Percentiles rank a stretch among this genome's conserved stretches.
phyloP scores from a whole-genome alignment of 1,284 basidiomycete species.

The Pseudozyma pruni region DNA sequence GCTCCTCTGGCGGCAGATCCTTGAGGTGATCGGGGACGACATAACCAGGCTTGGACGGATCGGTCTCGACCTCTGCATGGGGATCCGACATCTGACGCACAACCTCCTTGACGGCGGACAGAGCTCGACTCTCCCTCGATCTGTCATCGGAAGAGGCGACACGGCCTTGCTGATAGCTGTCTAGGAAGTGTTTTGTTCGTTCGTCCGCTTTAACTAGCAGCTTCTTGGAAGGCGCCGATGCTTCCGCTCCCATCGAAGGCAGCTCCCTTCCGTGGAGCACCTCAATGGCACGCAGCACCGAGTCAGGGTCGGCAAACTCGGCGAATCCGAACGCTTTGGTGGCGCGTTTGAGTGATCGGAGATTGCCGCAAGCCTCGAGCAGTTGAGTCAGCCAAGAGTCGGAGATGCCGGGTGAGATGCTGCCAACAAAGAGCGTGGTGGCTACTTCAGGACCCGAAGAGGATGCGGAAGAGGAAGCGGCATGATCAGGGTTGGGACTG shows the following conservation, averaged over 20 bases:
- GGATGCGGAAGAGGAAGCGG: conserved; percentile 7
- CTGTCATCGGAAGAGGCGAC: conserved; percentile 77
- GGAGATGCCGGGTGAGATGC: conserved; percentile 89
- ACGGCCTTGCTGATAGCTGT: conserved; percentile 81
- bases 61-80: conserved; percentile 73
- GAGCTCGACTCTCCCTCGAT: conserved; percentile 70
- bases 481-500: conserved; percentile 15
- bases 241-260: conserved; percentile 57
- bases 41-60: conserved; percentile 49
- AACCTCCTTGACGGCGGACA: conserved; percentile 70
- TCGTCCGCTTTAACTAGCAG: conserved; percentile 84
- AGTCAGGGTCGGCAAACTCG: conserved; percentile 87
- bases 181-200: conserved; percentile 85
- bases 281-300: conserved; percentile 81
- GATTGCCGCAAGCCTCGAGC: conserved; percentile 85
- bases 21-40: conserved; percentile 92
- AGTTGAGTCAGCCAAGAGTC: conserved; percentile 80
- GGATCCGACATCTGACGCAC: conserved; percentile 66
- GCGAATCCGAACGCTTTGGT: conserved; percentile 96
- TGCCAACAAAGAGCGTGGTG: conserved; percentile 85
- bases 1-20: conserved; percentile 90
- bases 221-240: conserved; percentile 73
- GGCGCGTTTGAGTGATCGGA: conserved; percentile 87
- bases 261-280: conserved; percentile 86
- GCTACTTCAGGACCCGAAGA: conserved; percentile 63